Evolutionary conservation across 228 moss, liverwort and hornwort genomes (phyloP), one percentile per base, ranked within the genome.

Genomic region (Sphagnum fallax): DNA sequence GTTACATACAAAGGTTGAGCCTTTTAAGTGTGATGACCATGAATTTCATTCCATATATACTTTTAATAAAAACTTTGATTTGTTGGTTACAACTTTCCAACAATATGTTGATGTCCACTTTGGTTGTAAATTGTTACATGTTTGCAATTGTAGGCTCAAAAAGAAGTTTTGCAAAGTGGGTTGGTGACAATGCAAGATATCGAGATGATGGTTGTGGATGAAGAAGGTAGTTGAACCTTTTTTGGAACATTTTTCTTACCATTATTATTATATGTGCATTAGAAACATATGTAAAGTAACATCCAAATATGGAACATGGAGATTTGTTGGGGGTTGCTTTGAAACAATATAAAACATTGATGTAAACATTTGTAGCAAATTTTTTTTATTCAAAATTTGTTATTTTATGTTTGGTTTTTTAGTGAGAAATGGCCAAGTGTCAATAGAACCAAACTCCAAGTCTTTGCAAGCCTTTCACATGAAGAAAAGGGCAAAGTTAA

Each of bases 151-250:
- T 83, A 87, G 76, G 89, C 95, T 65, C 92, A 95, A 73, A 84
- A 83, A 66, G 83, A 84, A 67, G 92, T 90, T 14, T 15, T 95
- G 62, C 82, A 92, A 68, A 89, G 76, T 62, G 95, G 92, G 6
- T 73, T 95, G 67, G 84, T 95, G 49, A 87, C 89, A 4, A 74
- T 95, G 83, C 80, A 95, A 5, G 95, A 95, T 67, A 89, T 95
- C 51, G 95, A 95, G 73, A 95, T 95, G 95, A 89, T 94, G 81
- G 86, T 84, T 67, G 73, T 87, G 50, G 95, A 95, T 75, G 81
- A 76, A 60, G 91, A 79, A 84, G 77, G 85, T 72, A 73, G 49
- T 32, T 32, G 32, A 32, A 32, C 32, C 32, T 32, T 32, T 32
- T 32, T 32, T 32, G 32, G 32, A 32, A 32, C 2, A 32, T 32